Conservation (phyloP, 371 early-diverging fungal species). For the Apophysomyces elegans region DNA sequence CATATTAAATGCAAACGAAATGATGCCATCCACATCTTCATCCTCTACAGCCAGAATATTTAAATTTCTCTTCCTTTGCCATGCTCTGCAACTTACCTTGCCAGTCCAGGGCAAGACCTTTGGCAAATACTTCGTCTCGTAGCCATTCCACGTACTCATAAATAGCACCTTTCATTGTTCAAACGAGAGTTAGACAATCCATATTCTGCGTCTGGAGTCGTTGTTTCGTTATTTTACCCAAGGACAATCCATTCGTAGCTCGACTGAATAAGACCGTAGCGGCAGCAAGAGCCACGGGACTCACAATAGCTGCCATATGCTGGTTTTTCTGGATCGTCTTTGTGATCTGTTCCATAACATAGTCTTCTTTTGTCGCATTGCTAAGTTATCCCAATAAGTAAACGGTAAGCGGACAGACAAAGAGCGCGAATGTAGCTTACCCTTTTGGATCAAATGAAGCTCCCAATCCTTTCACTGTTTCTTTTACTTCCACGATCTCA, state of each 20-base stretch:
- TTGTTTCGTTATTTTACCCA: constrained; percentile 26
- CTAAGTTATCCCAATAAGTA: not conserved
- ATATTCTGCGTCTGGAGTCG: too few species aligned
- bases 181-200: not conserved
- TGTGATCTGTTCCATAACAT: constrained; percentile 26
- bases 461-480: constrained; percentile 20
- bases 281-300: constrained; percentile 50
- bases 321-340: constrained; percentile 44
- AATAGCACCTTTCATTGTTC: constrained; percentile 19
- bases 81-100: constrained; percentile 27
- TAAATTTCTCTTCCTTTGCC: not conserved
- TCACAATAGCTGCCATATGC: constrained; percentile 39
- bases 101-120: constrained; percentile 45
- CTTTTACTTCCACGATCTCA: constrained; percentile 30
- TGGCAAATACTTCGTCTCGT: constrained; percentile 33
- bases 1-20: constrained; percentile 41
- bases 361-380: constrained; percentile 3
- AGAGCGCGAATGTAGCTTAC: not conserved
- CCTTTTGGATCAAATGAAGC: not conserved
- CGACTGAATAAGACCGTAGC: constrained; percentile 49
- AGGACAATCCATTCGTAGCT: constrained; percentile 32
- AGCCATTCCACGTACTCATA: constrained; percentile 47
- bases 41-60: constrained; percentile 19
- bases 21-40: constrained; percentile 46
- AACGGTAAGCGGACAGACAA: not conserved